Base-by-base conservation (phyloP, 2,329 filamentous ascomycete genomes). In the Xylariaceae sp. region DNA sequence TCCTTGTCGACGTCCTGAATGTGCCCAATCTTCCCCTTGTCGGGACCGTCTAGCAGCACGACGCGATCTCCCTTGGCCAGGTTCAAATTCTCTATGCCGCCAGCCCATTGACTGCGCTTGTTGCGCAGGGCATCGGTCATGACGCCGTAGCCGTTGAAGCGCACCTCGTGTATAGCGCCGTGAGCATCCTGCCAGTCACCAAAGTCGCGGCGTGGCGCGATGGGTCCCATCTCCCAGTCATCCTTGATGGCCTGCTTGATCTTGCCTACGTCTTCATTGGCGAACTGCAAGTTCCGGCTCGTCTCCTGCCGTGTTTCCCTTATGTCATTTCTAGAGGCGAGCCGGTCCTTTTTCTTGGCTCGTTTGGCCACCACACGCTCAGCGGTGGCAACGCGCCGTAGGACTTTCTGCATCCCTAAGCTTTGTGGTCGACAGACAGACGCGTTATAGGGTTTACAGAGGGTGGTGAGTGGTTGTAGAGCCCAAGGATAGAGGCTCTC, bases 21-120 rank as follows among this genome's bases (percentile, higher is more conserved):
- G n/a, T 69, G 68, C 38, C 87, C 87, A 64, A 98, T 93, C 68
- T 84, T 87, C 56, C 89, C 89, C 68, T 83, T 85, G 57, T 93
- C 86, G 28, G 75, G 76, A 8, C 91, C 90, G 46, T 84, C 79
- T 40, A 89, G 67, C 44, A 97, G 68, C 39, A 91, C 87, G 24
- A 96, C 89, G 45, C 93, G 78, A 65, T 97, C 93, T 6, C 83
- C 81, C 3, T 67, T 59, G 18, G 73, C 76, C 44, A 90, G 68
- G 51, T 81, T 84, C 47, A 87, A 70, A 62, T 74, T 74, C 51
- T 69, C 69, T 24, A 64, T 51, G 28, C 72, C 73, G 34, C 78
- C 75, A n/a, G 74, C 73, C 78, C 78, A 81, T 41, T 59, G 53
- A 41, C 68, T 65, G 39, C 60, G 54, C 17, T 57, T 55, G 45